These are phyloP conservation scores for Aureobasidium sp. DNA, from an alignment of 2,329 filamentous ascomycete species.

Conservation along the genomic window DNA sequence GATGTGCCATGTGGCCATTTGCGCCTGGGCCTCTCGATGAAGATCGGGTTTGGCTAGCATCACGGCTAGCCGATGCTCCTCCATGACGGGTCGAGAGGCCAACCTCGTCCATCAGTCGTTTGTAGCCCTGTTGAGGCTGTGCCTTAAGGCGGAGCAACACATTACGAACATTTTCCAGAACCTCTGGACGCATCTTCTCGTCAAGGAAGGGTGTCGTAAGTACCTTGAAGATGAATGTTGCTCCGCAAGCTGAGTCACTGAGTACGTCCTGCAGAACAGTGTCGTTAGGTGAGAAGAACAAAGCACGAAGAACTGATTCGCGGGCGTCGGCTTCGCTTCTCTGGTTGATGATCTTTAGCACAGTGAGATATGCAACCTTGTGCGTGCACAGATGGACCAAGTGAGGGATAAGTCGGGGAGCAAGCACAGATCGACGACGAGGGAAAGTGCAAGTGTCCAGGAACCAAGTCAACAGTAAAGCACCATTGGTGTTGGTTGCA, in stretches of 20 bases:
- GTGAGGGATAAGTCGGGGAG: conserved; percentile 84
- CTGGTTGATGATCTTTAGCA: conserved; percentile 97
- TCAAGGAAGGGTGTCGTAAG: conserved; percentile 96
- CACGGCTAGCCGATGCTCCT: conserved; percentile 30
- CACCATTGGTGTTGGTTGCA: conserved; percentile 92
- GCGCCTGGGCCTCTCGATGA: conserved; percentile 27
- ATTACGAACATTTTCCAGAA: conserved; percentile 85
- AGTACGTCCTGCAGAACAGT: conserved; percentile 84
- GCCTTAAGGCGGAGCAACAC: conserved; percentile 87
- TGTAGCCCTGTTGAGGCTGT: conserved; percentile 91
- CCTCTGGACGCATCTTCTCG: conserved; percentile 77
- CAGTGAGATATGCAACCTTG: conserved; percentile 95
- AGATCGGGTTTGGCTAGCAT: conserved; percentile 26
- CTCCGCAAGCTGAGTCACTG: conserved; percentile 82
- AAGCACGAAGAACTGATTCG: conserved; percentile 77
- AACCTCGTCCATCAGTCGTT: conserved; percentile 97
- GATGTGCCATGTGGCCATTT: conserved; percentile 28
- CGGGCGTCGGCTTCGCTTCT: conserved; percentile 88
- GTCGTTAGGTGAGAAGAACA: conserved; percentile 88
- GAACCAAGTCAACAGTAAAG: conserved; percentile 92
- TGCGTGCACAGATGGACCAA: conserved; percentile 94
- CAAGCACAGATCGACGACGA: conserved; percentile 79
- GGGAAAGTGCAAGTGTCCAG: conserved; percentile 96
- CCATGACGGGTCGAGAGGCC: conserved; percentile 61
- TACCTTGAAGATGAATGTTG: conserved; percentile 97